phyloP scores from a whole-genome alignment of 2,329 filamentous ascomycete genomes.

The Aspergillus oerlinghausenensis region DNA sequence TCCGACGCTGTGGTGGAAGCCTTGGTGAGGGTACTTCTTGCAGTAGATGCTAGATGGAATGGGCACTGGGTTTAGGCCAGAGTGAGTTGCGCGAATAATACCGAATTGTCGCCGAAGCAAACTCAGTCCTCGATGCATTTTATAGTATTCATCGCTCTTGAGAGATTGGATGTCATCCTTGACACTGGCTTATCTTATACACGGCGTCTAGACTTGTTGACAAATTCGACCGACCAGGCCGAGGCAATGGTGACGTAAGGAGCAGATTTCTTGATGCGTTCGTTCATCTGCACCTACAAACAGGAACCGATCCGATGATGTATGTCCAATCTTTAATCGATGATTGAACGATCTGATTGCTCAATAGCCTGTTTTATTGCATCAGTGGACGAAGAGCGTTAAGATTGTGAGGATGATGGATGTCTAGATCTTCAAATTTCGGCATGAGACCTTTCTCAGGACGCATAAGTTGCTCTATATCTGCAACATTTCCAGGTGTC shows the following conservation, averaged over 20 bases:
- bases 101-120: background rate
- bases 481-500: too few species aligned
- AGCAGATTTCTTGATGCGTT: background rate
- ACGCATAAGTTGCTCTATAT: too few species aligned
- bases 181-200: background rate
- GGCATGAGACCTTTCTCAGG: too few species aligned
- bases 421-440: too few species aligned
- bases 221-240: background rate
- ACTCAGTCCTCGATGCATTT: background rate
- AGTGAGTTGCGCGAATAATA: background rate
- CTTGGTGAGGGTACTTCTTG: background rate
- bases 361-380: background rate
- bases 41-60: background rate
- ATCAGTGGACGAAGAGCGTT: background rate
- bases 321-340: background rate
- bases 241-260: background rate
- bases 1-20: background rate
- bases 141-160: background rate
- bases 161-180: background rate
- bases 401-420: too few species aligned
- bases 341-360: too few species aligned
- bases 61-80: background rate
- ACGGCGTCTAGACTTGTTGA: background rate
- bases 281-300: background rate
- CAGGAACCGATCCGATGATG: background rate